Evolutionary conservation across 768 basidiomycete species (phyloP).

Genomic region (Antrodiella citrinella): DNA sequence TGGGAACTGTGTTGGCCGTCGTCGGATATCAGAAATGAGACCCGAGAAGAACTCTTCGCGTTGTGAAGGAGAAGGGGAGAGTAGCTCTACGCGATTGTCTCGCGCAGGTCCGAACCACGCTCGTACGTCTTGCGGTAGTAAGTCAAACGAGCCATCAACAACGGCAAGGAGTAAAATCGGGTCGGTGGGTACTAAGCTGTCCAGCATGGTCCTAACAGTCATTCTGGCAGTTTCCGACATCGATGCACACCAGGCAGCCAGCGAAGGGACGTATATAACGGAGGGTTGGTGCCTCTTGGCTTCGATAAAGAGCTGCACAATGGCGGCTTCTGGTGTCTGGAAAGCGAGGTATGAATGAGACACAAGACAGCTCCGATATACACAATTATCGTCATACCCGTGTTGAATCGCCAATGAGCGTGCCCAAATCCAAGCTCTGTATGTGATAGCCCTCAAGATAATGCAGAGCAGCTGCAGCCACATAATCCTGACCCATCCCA

Average conservation of each 20-base stretch:
- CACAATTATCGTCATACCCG: too few species aligned
- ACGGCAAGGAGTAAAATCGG: constrained; percentile 90
- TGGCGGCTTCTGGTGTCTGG: constrained; percentile 83
- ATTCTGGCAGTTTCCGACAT: constrained; percentile 78
- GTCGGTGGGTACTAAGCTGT: constrained; percentile 84
- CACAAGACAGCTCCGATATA: too few species aligned
- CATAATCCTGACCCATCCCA: constrained; percentile 88
- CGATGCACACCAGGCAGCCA: constrained; percentile 77
- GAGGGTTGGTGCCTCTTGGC: constrained; percentile 97
- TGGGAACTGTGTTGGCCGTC: constrained; percentile 82
- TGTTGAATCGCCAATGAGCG: constrained; percentile 81
- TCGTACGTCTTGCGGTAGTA: constrained; percentile 75
- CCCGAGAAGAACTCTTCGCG: constrained; percentile 70
- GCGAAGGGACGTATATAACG: constrained; percentile 88
- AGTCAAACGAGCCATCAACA: constrained; percentile 65
- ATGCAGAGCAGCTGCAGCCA: constrained; percentile 88
- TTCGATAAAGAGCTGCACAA: constrained; percentile 93
- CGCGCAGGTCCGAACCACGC: constrained; percentile 82
- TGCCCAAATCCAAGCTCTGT: constrained; percentile 88
- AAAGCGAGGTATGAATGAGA: background rate
- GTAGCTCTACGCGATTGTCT: constrained; percentile 67
- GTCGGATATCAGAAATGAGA: constrained; percentile 57
- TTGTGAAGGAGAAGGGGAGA: constrained; percentile 42
- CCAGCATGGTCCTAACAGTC: constrained; percentile 85
- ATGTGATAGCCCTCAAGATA: constrained; percentile 94